Conservation (phyloP, 2,329 filamentous ascomycete species). For the Gaeumannomyces sp. region DNA sequence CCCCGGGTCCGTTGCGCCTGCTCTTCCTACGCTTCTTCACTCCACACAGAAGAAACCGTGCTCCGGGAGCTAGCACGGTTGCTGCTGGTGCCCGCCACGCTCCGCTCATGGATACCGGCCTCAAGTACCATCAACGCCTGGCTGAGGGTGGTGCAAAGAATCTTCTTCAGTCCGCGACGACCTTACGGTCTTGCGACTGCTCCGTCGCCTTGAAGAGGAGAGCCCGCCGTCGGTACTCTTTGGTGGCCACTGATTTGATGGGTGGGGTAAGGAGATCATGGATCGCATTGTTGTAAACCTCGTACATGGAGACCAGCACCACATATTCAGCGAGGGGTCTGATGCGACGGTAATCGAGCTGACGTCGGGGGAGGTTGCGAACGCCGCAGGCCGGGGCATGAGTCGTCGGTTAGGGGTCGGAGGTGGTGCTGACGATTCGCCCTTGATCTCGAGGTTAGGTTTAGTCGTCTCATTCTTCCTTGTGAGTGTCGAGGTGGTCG, state of each 20-base stretch:
- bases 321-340: constrained; percentile 73
- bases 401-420: constrained; percentile 51
- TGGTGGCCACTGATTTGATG: constrained; percentile 53
- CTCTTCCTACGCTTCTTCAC: constrained; percentile 68
- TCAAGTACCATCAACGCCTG: constrained; percentile 89
- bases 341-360: constrained; percentile 60
- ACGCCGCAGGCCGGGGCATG: constrained; percentile 60
- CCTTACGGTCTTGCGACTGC: constrained; percentile 80
- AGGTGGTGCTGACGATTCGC: constrained; percentile 41
- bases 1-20: constrained; percentile 1
- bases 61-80: constrained; percentile 90
- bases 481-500: constrained; percentile 38
- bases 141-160: constrained; percentile 73
- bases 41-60: constrained; percentile 97
- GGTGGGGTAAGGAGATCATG: constrained; percentile 79
- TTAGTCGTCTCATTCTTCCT: constrained; percentile 42
- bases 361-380: constrained; percentile 71
- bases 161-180: constrained; percentile 85
- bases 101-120: constrained; percentile 77
- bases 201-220: constrained; percentile 92
- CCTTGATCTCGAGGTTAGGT: constrained; percentile 31
- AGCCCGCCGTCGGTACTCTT: constrained; percentile 68
- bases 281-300: constrained; percentile 97
- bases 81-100: constrained; percentile 83
- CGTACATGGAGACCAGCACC: constrained; percentile 93